Percentiles rank a stretch among this genome's conserved stretches.
These are phyloP conservation scores for Talaromyces sp. DNA, from an alignment of 2,329 filamentous ascomycete genomes.

Conservation along the genomic window DNA sequence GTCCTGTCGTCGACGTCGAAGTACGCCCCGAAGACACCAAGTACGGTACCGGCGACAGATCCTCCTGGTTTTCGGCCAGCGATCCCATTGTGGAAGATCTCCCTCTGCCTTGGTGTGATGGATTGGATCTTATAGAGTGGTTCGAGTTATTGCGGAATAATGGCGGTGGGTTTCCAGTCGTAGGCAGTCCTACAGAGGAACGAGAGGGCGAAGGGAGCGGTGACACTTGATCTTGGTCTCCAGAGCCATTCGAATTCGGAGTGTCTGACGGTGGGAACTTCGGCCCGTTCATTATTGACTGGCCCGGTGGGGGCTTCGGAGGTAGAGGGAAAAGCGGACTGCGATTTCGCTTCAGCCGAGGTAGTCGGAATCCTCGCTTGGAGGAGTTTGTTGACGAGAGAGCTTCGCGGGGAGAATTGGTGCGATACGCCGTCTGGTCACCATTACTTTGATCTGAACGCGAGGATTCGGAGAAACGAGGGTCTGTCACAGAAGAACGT, in stretches of 20 bases:
- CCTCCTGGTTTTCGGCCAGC: constrained; percentile 70
- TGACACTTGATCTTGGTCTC: constrained; percentile 40
- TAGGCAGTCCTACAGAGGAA: constrained; percentile 54
- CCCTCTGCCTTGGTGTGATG: constrained; percentile 60
- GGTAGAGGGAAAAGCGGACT: constrained; percentile 86
- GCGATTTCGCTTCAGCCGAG: constrained; percentile 74
- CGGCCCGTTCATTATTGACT: constrained; percentile 17
- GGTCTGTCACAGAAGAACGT: constrained; percentile 64
- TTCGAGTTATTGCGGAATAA: constrained; percentile 65
- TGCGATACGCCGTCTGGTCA: constrained; percentile 64
- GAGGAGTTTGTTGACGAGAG: constrained; percentile 62
- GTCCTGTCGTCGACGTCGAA: constrained; percentile 80
- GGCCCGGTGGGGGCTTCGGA: constrained; percentile 55
- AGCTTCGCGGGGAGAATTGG: constrained; percentile 63
- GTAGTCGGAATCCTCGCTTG: constrained; percentile 75
- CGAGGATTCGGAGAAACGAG: constrained; percentile 80
- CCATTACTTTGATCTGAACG: constrained; percentile 82
- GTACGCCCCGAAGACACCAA: constrained; percentile 63
- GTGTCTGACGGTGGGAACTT: constrained; percentile 25
- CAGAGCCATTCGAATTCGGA: constrained; percentile 28
- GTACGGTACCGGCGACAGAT: constrained; percentile 68
- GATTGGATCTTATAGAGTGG: constrained; percentile 64
- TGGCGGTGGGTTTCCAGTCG: constrained; percentile 45
- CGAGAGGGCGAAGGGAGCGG: constrained; percentile 54
- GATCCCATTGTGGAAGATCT: constrained; percentile 92